phyloP scores from a whole-genome alignment of 768 basidiomycete species.

The Panus rudis region DNA sequence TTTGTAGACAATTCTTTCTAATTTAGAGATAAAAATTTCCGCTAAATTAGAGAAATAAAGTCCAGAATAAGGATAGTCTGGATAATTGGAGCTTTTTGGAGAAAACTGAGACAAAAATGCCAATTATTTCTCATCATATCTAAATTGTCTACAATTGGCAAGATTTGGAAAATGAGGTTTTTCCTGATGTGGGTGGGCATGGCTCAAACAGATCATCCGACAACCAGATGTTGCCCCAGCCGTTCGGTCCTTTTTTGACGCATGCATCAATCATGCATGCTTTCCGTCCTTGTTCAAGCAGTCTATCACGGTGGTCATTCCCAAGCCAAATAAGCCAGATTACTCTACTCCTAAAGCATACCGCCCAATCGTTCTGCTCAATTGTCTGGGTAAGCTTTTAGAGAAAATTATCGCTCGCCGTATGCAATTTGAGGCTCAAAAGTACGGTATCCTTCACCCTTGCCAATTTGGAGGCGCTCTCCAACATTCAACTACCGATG shows the following conservation, averaged over 20 bases:
- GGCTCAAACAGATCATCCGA: constrained; percentile 4
- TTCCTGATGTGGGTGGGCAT: constrained; percentile 9
- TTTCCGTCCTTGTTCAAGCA: constrained; percentile 12
- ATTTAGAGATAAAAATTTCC: too few species aligned
- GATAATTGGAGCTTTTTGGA: too few species aligned
- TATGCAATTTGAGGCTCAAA: constrained; percentile 14
- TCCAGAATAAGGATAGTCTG: too few species aligned
- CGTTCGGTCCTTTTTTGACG: constrained; percentile 8
- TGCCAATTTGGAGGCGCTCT: constrained; percentile 16
- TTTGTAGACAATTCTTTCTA: too few species aligned
- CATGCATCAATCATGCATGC: constrained; percentile 5
- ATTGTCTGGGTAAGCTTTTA: constrained; percentile 17
- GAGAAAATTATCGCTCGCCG: constrained; percentile 15
- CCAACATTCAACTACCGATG: constrained; percentile 15
- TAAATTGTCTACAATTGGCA: too few species aligned
- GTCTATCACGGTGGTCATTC: constrained; percentile 14
- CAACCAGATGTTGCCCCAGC: not conserved
- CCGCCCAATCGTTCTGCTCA: constrained; percentile 20
- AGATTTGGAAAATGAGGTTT: too few species aligned
- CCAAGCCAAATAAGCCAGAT: constrained; percentile 19
- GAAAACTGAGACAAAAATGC: too few species aligned
- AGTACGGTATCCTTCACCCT: constrained; percentile 10
- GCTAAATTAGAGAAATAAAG: too few species aligned
- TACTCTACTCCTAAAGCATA: constrained; percentile 18
- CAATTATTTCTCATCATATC: too few species aligned